Conservation (phyloP, 352 stramenopile genomes). For the Pythium brachiatum region DNA sequence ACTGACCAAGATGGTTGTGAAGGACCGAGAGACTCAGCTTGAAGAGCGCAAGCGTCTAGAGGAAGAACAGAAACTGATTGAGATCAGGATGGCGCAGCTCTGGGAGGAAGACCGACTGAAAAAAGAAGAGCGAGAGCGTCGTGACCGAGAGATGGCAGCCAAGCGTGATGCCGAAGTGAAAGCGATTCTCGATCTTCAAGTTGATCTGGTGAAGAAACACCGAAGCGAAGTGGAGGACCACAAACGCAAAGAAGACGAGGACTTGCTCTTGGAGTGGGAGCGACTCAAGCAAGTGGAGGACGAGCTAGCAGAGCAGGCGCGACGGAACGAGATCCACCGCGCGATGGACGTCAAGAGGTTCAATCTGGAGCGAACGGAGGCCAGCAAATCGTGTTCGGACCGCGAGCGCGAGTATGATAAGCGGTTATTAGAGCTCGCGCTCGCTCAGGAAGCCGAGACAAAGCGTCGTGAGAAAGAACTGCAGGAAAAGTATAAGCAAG, state of each 20-base stretch:
- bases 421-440: constrained; percentile 49
- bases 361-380: constrained; percentile 65
- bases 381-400: constrained; percentile 35
- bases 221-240: constrained; percentile 35
- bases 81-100: constrained; percentile 61
- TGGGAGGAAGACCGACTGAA: constrained; percentile 72
- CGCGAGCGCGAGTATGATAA: constrained; percentile 70
- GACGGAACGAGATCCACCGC: constrained; percentile 54
- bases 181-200: constrained; percentile 70
- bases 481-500: constrained; percentile 63
- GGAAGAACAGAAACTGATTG: constrained; percentile 48
- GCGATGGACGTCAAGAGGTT: constrained; percentile 74
- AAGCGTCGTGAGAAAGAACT: constrained; percentile 55
- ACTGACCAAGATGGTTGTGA: constrained; percentile 51
- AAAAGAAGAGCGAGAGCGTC: constrained; percentile 68
- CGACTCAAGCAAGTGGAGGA: constrained; percentile 60
- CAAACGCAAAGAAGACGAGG: constrained; percentile 43
- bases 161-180: constrained; percentile 73
- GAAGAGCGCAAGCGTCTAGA: constrained; percentile 40
- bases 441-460: constrained; percentile 59
- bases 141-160: constrained; percentile 42
- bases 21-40: constrained; percentile 60
- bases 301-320: constrained; percentile 47
- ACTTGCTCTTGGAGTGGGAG: constrained; percentile 63
- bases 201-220: constrained; percentile 55